Conservation (phyloP, 768 basidiomycete genomes). For the Tylopilus sp. region DNA sequence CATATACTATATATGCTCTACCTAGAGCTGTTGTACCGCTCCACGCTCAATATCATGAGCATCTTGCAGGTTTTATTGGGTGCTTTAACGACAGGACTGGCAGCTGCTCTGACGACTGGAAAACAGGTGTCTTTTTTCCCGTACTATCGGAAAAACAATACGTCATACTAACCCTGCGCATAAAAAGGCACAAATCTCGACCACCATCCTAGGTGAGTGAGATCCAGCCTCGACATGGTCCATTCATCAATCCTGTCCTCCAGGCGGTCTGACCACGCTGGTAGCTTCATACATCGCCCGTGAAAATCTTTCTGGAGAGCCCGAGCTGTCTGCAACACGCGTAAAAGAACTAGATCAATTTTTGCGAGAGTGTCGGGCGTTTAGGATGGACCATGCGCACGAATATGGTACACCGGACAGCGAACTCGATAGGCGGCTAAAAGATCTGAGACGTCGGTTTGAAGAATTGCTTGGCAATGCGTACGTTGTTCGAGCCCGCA, state of each 20-base stretch:
- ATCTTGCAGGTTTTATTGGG: constrained; percentile 61
- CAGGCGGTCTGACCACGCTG: constrained; percentile 64
- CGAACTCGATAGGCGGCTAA: constrained; percentile 7
- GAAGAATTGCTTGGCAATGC: constrained; percentile 29
- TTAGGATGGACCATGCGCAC: constrained; percentile 55
- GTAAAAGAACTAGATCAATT: constrained; percentile 64
- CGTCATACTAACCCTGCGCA: not conserved
- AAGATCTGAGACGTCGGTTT: constrained; percentile 19
- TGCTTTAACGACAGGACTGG: constrained; percentile 62
- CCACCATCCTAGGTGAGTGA: constrained; percentile 37
- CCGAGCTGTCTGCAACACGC: constrained; percentile 55
- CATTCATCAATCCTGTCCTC: not conserved
- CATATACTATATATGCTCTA: not conserved
- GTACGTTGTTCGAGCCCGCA: too few species aligned
- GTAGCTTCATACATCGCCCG: constrained; percentile 72
- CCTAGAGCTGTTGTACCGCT: constrained; percentile 31
- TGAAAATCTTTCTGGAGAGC: constrained; percentile 65
- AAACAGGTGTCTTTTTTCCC: constrained; percentile 26
- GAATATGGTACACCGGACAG: constrained; percentile 13
- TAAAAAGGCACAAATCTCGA: constrained; percentile 36
- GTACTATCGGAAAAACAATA: not conserved
- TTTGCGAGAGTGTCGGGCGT: constrained; percentile 57
- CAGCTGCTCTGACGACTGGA: constrained; percentile 43
- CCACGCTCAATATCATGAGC: constrained; percentile 48
- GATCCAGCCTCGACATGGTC: not conserved